A percentile compares a stretch with the other conserved stretches of the same genome.
Conservation (phyloP, 2,329 filamentous ascomycete species). For the Penicillium sclerotiorum region DNA sequence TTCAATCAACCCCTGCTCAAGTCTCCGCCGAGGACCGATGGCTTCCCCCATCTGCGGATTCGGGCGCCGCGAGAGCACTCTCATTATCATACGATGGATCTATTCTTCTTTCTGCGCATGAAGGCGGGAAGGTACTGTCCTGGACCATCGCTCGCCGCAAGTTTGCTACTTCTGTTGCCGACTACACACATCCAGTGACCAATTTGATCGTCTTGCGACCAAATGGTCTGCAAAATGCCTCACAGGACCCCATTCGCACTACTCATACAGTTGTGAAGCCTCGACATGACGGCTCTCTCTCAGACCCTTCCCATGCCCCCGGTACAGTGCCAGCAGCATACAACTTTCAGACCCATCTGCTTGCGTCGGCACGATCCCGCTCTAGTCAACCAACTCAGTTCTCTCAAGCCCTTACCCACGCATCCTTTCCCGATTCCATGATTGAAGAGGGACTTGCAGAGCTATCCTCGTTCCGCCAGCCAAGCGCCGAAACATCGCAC, state of each 20-base stretch:
- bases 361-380: conserved; percentile 19
- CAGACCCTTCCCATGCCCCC: conserved; percentile 35
- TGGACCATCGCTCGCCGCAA: conserved; percentile 78
- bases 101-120: conserved; percentile 76
- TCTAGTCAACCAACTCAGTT: conserved; percentile 30
- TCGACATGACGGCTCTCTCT: conserved; percentile 46
- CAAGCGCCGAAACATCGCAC: conserved; percentile 24
- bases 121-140: conserved; percentile 72
- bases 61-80: conserved; percentile 68
- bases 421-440: conserved; percentile 41
- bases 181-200: conserved; percentile 78
- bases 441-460: conserved; percentile 47
- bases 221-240: conserved; percentile 47
- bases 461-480: conserved; percentile 32
- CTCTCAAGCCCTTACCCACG: conserved; percentile 40
- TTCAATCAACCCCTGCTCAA: conserved; percentile 46
- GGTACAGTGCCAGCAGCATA: conserved; percentile 48
- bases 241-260: conserved; percentile 49
- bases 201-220: conserved; percentile 76
- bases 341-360: conserved; percentile 43
- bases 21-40: conserved; percentile 44
- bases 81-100: conserved; percentile 81
- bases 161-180: conserved; percentile 67
- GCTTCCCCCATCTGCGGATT: conserved; percentile 61
- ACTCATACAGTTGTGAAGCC: conserved; percentile 74